Conservation (phyloP, 1,284 basidiomycete species). For the Stygiomarasmius scandens region DNA sequence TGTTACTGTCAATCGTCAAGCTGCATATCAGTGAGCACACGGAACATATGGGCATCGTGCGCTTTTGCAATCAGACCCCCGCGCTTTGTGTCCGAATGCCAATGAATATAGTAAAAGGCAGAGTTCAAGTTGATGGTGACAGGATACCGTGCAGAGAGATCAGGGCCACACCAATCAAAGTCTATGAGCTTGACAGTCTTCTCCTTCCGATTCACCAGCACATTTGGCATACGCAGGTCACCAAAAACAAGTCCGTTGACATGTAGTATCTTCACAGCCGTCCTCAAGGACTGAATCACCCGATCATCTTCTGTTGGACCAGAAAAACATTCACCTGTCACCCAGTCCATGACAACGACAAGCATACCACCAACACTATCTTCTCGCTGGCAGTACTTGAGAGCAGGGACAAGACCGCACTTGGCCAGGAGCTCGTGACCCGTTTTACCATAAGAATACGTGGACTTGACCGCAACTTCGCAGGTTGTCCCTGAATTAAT, state of each 20-base stretch:
- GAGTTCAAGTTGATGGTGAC: not conserved
- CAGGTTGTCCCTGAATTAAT: not conserved
- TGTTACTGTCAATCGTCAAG: too few relatives aligned
- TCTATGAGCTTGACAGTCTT: slow-evolving; percentile 19
- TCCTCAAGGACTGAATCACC: not conserved
- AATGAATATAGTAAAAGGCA: slow-evolving; percentile 16
- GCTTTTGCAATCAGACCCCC: slow-evolving; percentile 13
- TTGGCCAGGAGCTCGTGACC: slow-evolving; percentile 6
- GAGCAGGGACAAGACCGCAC: not conserved
- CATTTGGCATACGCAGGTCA: slow-evolving; percentile 5
- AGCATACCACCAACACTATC: not conserved
- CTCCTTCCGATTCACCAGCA: not conserved
- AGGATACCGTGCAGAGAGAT: slow-evolving; percentile 22
- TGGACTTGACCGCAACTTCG: slow-evolving; percentile 9
- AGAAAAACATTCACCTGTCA: not conserved
- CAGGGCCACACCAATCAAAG: slow-evolving; percentile 29
- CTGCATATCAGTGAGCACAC: too few relatives aligned
- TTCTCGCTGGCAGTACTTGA: not conserved
- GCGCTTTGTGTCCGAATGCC: slow-evolving; percentile 10
- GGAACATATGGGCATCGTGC: slow-evolving; percentile 17
- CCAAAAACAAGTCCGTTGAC: slow-evolving; percentile 2
- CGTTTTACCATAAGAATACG: not conserved
- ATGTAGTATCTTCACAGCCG: not conserved
- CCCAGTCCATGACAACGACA: not conserved
- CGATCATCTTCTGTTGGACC: too few relatives aligned